Evolutionary conservation across 2,329 filamentous ascomycete genomes (phyloP), one percentile per base, ranked within the genome.

Genomic region (Fusarium kyushuense): DNA sequence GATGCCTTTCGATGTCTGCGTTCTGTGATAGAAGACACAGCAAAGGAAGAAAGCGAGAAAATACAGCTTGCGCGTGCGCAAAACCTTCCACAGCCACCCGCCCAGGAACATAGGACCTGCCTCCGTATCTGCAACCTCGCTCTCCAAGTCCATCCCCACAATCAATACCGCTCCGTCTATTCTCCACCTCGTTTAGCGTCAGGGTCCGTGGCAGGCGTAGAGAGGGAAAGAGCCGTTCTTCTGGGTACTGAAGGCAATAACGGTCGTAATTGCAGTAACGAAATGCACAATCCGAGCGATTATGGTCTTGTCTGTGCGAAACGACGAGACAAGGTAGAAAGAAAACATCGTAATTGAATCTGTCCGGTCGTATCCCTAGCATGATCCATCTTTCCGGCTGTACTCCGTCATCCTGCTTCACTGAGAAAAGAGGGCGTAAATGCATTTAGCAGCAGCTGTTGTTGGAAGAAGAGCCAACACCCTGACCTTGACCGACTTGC

Each of bases 401-500:
- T 74, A 73, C 65, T 74, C 69, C 67, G 56, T 65, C 71, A 74
- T 74, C 69, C 69, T 73, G 69, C 63, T 71, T 72, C 71, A 60
- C 69, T 60, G 40, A 64, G 66, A 69, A 65, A 71, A 58, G 58
- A 67, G 53, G 53, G 65, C 57, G 16, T 61, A 29, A 48, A 52
- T 19, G 54, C 58, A 62, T 86, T 85, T 96, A 97, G 86, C 94
- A 97, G 89, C 94, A 97, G 80, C 93, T 90, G 78, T 92, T 90
- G 79, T 88, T 92, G 75, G 92, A 92, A 74, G 91, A 91, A 76
- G 90, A 92, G 80, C 96, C 92, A 73, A 99, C 95, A 76, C 94
- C 94, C 82, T 97, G 94, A 78, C 96, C 96, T 79, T 94, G 92
- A 63, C 94, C 93, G 76, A 99, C 96, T 80, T 97, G 94, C 76